These are phyloP conservation scores for Fusarium secorum DNA, from an alignment of 2,329 filamentous ascomycete species.

Conservation along the genomic window DNA sequence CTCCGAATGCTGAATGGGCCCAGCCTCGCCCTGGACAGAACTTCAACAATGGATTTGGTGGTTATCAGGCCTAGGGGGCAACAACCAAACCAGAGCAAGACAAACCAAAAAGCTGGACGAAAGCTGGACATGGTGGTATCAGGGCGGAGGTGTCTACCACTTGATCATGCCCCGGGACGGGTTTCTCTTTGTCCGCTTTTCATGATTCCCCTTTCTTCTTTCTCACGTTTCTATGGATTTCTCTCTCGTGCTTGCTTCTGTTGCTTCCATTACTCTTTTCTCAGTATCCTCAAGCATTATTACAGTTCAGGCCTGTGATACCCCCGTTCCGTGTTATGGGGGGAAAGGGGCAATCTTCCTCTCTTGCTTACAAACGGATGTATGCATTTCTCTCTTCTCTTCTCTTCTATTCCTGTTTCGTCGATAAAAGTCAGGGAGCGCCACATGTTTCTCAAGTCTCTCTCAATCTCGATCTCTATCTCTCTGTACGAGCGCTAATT, in stretches of 20 bases:
- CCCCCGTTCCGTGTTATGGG: slow-evolving; percentile 23
- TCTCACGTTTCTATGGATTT: slow-evolving; percentile 33
- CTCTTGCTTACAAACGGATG: slow-evolving; percentile 42
- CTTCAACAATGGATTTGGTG: slow-evolving; percentile 67
- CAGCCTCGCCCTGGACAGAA: slow-evolving; percentile 62
- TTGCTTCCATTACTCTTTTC: slow-evolving; percentile 38
- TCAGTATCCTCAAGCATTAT: slow-evolving; percentile 31
- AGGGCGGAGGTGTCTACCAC: slow-evolving; percentile 30
- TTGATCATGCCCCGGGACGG: slow-evolving; percentile 31
- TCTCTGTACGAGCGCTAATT: slow-evolving; percentile 41
- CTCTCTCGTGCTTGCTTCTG: slow-evolving; percentile 35
- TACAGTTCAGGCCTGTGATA: slow-evolving; percentile 34
- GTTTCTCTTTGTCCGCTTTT: slow-evolving; percentile 30
- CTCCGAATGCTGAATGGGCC: slow-evolving; percentile 64
- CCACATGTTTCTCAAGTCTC: slow-evolving; percentile 33
- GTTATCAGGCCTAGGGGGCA: slow-evolving; percentile 65
- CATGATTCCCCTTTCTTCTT: slow-evolving; percentile 40
- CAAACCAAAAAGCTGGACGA: slow-evolving; percentile 31
- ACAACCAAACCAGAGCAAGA: slow-evolving; percentile 35
- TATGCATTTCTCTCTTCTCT: slow-evolving; percentile 42
- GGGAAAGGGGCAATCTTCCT: slow-evolving; percentile 36
- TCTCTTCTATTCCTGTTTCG: slow-evolving; percentile 41
- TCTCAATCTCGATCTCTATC: slow-evolving; percentile 36
- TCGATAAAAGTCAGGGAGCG: slow-evolving; percentile 41
- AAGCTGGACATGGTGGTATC: slow-evolving; percentile 35